A percentile compares a stretch with the other conserved stretches of the same genome.
Conservation (phyloP, 108 stramenopile species). For the Cyclotella atomus region DNA sequence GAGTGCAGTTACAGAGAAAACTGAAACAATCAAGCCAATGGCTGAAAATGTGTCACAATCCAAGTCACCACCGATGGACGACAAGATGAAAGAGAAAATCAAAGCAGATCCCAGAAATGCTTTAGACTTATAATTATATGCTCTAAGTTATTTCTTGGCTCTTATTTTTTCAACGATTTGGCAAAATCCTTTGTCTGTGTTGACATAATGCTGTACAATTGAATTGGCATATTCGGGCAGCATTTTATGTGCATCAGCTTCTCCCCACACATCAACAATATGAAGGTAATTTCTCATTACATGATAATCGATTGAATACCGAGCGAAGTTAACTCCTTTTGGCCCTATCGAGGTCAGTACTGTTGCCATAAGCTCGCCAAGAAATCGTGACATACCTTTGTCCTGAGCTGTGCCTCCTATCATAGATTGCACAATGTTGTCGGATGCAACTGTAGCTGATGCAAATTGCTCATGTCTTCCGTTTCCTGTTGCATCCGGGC, state of each 20-base stretch:
- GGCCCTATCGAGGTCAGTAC: slow-evolving; percentile 64
- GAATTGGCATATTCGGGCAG: slow-evolving; percentile 60
- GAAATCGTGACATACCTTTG: slow-evolving; percentile 67
- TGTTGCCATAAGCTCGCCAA: slow-evolving; percentile 72
- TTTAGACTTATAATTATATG: slow-evolving; percentile 32
- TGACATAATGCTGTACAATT: slow-evolving; percentile 64
- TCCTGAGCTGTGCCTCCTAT: slow-evolving; percentile 54
- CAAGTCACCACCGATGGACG: slow-evolving; percentile 30
- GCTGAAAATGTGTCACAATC: neutral
- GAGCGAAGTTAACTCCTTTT: slow-evolving; percentile 79
- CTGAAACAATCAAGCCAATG: slow-evolving; percentile 2
- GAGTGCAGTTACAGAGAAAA: neutral
- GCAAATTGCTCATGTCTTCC: slow-evolving; percentile 72
- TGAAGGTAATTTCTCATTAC: slow-evolving; percentile 81
- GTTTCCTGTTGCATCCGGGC: slow-evolving; percentile 51
- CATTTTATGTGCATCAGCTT: slow-evolving; percentile 31
- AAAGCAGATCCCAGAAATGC: slow-evolving; percentile 49
- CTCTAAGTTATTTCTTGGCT: slow-evolving; percentile 12
- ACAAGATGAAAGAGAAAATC: slow-evolving; percentile 29
- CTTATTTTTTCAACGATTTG: slow-evolving; percentile 18
- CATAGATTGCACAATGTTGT: slow-evolving; percentile 67
- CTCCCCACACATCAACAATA: slow-evolving; percentile 62
- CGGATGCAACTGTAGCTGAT: slow-evolving; percentile 62
- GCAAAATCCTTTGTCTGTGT: slow-evolving; percentile 47
- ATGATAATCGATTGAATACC: slow-evolving; percentile 85